Evolutionary conservation across 768 basidiomycete genomes (phyloP).

Genomic region (Pleurotus ostreatus): DNA sequence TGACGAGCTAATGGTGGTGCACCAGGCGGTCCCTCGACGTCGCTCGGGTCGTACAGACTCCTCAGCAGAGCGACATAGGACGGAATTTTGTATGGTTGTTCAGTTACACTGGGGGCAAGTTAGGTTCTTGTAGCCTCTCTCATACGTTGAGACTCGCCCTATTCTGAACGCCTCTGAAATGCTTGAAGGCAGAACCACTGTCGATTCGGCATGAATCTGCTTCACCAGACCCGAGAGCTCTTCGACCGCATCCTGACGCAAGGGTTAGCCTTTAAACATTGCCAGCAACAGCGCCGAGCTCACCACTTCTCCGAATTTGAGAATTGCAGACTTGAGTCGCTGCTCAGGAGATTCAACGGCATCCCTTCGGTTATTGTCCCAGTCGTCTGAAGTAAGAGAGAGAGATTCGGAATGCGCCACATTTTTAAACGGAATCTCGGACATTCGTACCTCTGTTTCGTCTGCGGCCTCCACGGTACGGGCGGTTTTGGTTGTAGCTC

Average conservation of each 20-base stretch:
- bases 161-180: constrained; percentile 74
- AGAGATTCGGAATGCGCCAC: constrained; percentile 14
- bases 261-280: constrained; percentile 5
- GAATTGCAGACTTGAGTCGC: constrained; percentile 59
- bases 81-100: constrained; percentile 92
- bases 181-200: constrained; percentile 49
- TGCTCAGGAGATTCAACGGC: constrained; percentile 68
- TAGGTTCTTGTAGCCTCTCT: neutral
- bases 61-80: constrained; percentile 82
- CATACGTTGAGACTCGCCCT: constrained; percentile 42
- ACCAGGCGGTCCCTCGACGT: constrained; percentile 30
- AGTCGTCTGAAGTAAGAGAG: constrained; percentile 48
- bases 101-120: constrained; percentile 59
- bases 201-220: constrained; percentile 56
- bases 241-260: constrained; percentile 58
- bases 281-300: constrained; percentile 22
- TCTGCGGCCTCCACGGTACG: constrained; percentile 43
- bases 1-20: constrained; percentile 57
- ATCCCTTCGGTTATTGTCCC: constrained; percentile 64
- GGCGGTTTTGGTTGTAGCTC: constrained; percentile 50
- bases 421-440: constrained; percentile 5
- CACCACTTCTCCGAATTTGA: constrained; percentile 82
- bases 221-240: constrained; percentile 66
- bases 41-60: constrained; percentile 51
- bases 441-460: constrained; percentile 50